Evolutionary conservation across 2,329 filamentous ascomycete species (phyloP), one percentile per base, ranked within the genome.

Genomic region (Botryotinia narcissicola): DNA sequence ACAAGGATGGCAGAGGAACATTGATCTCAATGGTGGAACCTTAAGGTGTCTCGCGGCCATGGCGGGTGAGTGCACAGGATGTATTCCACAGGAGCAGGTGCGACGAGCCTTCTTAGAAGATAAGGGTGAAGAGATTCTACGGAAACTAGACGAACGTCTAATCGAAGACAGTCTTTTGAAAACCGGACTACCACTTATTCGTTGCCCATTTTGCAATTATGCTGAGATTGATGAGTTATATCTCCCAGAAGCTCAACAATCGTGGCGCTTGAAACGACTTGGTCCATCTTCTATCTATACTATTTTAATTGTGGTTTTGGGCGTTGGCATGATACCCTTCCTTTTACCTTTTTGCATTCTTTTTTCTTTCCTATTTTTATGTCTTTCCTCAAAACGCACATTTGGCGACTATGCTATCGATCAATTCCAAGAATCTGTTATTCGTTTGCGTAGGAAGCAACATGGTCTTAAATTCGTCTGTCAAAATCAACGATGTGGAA

Each of bases 141-240:
- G 86, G 75, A 92, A 91, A 79, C 89, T 98, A 51, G 92, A 97
- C 80, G 90, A 93, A 77, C 90, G 94, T 44, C 86, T 97, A 37
- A 91, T 92, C 4, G 91, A 92, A 73, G 93, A 97, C 78, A 89
- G 87, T 32, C 87, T 99, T 1, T 83, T 92, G 40, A 90, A 92
- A 73, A 93, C 92, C 37, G 87, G 89, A 35, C 83, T 97, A 10
- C 91, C 92, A 4, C 87, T 98, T 2, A 86, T 96, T 66, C 90
- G 91, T 57, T 98, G 96, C 79, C 94, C 95, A 0, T 98, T 97
- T 80, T 99, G 95, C 85, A 87, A 87, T 77, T 99, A 98, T 80
- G 94, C 94, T 46, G 96, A 98, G 84, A 87, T 94, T 40, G 94
- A 98, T 81, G 91, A 93, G 73, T 84, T 92, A 29, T 93, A 93